A percentile compares a stretch with the other conserved stretches of the same genome.
phyloP scores from a whole-genome alignment of 2,329 filamentous ascomycete species.

The Bisporella sp. region DNA sequence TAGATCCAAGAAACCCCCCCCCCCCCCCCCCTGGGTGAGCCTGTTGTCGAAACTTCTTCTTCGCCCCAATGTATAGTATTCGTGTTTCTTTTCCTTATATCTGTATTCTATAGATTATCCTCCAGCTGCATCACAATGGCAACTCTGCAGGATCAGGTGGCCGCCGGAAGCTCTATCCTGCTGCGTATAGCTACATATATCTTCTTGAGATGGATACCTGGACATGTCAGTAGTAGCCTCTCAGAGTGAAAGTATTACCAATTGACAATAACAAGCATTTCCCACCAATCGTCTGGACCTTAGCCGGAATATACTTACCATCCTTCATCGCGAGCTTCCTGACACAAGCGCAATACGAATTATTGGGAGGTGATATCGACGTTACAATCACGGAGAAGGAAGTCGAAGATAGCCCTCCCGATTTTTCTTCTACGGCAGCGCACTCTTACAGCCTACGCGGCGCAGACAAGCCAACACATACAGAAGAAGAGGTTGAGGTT shows the following conservation, averaged over 20 bases:
- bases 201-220: constrained; percentile 50
- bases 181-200: constrained; percentile 45
- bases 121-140: constrained; percentile 8
- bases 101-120: background rate
- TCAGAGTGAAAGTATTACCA: background rate
- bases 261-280: constrained; percentile 18
- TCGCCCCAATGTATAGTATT: too few species aligned
- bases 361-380: constrained; percentile 53
- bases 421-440: constrained; percentile 17
- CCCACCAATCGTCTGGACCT: constrained; percentile 45
- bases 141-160: constrained; percentile 20
- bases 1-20: too few species aligned
- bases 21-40: too few species aligned
- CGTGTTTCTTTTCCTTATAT: background rate
- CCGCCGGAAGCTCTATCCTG: constrained; percentile 36
- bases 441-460: constrained; percentile 19
- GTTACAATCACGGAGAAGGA: constrained; percentile 43
- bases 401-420: constrained; percentile 27
- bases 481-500: constrained; percentile 49
- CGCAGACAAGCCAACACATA: constrained; percentile 28
- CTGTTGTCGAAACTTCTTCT: too few species aligned
- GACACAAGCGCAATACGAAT: constrained; percentile 47
- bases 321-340: constrained; percentile 54
- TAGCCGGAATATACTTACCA: constrained; percentile 60
- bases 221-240: constrained; percentile 20